Evolutionary conservation across 2,329 filamentous ascomycete species (phyloP), one percentile per base, ranked within the genome.

Genomic region (Incumbomyces delicatus): DNA sequence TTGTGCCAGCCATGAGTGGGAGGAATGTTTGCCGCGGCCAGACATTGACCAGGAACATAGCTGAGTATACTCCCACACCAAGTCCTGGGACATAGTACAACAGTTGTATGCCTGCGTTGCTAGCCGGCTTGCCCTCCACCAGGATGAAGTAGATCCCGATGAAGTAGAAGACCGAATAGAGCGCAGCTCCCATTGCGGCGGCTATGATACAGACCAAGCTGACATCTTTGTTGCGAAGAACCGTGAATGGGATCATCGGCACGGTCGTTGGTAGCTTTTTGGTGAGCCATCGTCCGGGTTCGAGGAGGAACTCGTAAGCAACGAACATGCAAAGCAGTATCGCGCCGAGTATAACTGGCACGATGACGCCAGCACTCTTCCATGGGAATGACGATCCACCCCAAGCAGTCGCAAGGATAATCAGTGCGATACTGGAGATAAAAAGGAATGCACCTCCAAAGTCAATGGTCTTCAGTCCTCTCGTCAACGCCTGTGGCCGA

Each of bases 111-210:
- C 78, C 78, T 1, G 78, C 71, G 41, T 74, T 57, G 18, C 71
- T 72, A 22, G 65, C 68, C 22, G 53, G 60, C 50, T 75, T 76
- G 5, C 68, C 71, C 61, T 77, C 65, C 0, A 83, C 80, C 13
- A 82, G 63, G 1, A 76, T 75, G 59, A 84, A 85, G 61, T 83
- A 85, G 14, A 84, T 72, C 13, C 76, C 77, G 53, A 81, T 76
- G 54, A 84, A 85, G 60, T 85, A 85, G 53, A 84, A 76, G 1
- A 80, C 75, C 11, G 73, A 67, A 58, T 72, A 73, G 53, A 71
- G 61, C 0, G 64, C 57, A 54, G 77, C 73, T 3, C 81, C 81
- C 0, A 74, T 74, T 2, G 73, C 69, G 55, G 81, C 77, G 52
- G 80, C 79, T 52, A 81, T 71, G 48, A 75, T 73, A 50, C 78